These are phyloP conservation scores for Termitomyces sp. DNA, from an alignment of 768 basidiomycete species.

Conservation along the genomic window DNA sequence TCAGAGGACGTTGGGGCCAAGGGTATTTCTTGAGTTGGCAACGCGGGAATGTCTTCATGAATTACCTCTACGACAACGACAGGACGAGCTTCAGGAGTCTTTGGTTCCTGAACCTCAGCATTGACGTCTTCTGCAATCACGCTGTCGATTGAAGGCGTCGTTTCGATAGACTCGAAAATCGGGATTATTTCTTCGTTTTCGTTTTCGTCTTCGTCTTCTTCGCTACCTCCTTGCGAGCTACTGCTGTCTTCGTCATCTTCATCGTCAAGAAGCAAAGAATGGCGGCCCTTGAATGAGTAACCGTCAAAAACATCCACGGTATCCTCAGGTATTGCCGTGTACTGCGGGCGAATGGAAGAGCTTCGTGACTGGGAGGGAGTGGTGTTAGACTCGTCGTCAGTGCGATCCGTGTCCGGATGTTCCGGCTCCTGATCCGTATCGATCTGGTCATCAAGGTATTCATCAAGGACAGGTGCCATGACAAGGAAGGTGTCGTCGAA, in stretches of 20 bases:
- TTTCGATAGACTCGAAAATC: constrained; percentile 15
- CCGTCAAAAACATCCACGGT: constrained; percentile 84
- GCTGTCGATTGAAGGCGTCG: constrained; percentile 12
- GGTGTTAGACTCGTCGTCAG: constrained; percentile 71
- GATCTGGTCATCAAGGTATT: constrained; percentile 55
- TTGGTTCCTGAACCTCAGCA: constrained; percentile 48
- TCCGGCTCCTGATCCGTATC: constrained; percentile 69
- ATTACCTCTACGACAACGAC: constrained; percentile 24
- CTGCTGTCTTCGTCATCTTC: constrained; percentile 56
- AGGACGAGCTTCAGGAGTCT: constrained; percentile 70
- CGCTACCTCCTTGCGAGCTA: constrained; percentile 40
- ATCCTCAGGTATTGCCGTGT: constrained; percentile 38
- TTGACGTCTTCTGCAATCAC: constrained; percentile 17
- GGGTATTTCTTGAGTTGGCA: constrained; percentile 15
- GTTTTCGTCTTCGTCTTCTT: constrained; percentile 23
- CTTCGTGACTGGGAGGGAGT: constrained; percentile 79
- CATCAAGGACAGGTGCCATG: constrained; percentile 90
- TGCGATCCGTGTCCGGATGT: constrained; percentile 65
- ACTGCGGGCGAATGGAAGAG: constrained; percentile 52
- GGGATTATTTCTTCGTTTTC: constrained; percentile 24
- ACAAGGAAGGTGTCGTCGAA: constrained; percentile 97
- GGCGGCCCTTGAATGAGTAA: constrained; percentile 87
- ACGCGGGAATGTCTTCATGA: constrained; percentile 16
- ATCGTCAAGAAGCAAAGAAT: constrained; percentile 74
- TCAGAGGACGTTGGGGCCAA: constrained; percentile 3